Conservation (phyloP, 805 yeast genomes). For the Yarrowia porcina region DNA sequence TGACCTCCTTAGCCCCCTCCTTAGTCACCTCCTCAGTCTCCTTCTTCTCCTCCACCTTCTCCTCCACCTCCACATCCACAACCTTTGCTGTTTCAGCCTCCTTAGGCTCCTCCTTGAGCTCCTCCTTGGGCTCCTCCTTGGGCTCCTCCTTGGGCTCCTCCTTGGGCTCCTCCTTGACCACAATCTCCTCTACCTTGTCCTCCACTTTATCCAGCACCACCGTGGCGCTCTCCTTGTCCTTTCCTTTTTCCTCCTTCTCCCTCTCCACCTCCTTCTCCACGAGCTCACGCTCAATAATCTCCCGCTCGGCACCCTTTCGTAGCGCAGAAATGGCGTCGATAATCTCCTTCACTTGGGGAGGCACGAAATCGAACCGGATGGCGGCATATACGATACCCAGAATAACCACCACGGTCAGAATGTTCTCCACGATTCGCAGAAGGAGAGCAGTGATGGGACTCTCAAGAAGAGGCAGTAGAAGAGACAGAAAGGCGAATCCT, state of each 20-base stretch:
- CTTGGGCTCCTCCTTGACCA: background rate
- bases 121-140: background rate
- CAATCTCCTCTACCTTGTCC: background rate
- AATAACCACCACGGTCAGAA: constrained; percentile 41
- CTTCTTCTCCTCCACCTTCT: too few relatives aligned
- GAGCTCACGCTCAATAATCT: background rate
- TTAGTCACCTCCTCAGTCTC: too few relatives aligned
- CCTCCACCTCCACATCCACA: background rate
- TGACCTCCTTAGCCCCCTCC: background rate
- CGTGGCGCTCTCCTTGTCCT: background rate
- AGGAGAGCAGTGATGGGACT: background rate
- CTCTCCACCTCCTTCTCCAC: background rate
- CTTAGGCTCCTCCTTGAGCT: background rate
- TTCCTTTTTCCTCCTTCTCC: background rate
- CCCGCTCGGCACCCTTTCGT: background rate
- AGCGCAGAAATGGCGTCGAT: constrained; percentile 27
- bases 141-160: background rate
- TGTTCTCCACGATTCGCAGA: constrained; percentile 41
- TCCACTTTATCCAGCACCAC: background rate
- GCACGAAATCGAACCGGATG: constrained; percentile 32
- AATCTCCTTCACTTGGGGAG: constrained; percentile 31
- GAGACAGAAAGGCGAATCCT: background rate
- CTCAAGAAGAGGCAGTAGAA: background rate
- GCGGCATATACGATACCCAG: constrained; percentile 34
- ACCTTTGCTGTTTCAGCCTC: too few relatives aligned